Evolutionary conservation across 495 filamentous ascomycete species (phyloP).

Genomic region (Saxophila tyrrhenica): DNA sequence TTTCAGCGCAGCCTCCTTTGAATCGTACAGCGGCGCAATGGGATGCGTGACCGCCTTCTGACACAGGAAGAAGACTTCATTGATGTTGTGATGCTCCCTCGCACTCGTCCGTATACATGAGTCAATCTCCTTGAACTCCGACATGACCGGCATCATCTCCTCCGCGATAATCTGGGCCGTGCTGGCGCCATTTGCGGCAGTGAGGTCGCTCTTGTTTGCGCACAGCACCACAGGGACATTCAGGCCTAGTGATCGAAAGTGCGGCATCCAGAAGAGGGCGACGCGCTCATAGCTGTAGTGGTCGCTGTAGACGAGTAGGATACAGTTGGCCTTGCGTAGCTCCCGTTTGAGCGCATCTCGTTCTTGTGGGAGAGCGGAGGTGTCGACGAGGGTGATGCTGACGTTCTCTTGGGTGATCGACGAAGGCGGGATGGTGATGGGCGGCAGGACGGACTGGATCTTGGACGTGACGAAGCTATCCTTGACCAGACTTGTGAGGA

Average conservation of each 20-base stretch:
- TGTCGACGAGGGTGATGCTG: constrained; percentile 91
- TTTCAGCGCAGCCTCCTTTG: constrained; percentile 79
- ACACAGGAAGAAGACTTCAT: constrained; percentile 93
- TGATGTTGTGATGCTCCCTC: constrained; percentile 87
- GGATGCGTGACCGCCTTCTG: constrained; percentile 98
- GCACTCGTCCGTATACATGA: constrained; percentile 94
- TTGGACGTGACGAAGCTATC: constrained; percentile 87
- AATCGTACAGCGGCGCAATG: constrained; percentile 90
- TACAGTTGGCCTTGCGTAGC: constrained; percentile 92
- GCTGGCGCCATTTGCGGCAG: constrained; percentile 40
- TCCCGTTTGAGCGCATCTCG: constrained; percentile 78
- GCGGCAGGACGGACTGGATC: constrained; percentile 86
- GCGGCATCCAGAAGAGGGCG: constrained; percentile 93
- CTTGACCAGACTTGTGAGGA: constrained; percentile 77
- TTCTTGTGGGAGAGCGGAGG: constrained; percentile 89
- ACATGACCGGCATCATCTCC: constrained; percentile 97
- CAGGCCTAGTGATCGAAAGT: constrained; percentile 91
- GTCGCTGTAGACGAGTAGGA: constrained; percentile 93
- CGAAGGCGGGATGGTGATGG: constrained; percentile 82
- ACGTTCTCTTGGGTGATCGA: constrained; percentile 89
- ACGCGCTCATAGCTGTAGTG: constrained; percentile 98
- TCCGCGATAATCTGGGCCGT: constrained; percentile 79
- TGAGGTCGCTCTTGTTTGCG: constrained; percentile 87
- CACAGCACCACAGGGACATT: constrained; percentile 95
- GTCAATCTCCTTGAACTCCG: constrained; percentile 97